phyloP scores from a whole-genome alignment of 495 filamentous ascomycete species.

The Xylaria acuta region DNA sequence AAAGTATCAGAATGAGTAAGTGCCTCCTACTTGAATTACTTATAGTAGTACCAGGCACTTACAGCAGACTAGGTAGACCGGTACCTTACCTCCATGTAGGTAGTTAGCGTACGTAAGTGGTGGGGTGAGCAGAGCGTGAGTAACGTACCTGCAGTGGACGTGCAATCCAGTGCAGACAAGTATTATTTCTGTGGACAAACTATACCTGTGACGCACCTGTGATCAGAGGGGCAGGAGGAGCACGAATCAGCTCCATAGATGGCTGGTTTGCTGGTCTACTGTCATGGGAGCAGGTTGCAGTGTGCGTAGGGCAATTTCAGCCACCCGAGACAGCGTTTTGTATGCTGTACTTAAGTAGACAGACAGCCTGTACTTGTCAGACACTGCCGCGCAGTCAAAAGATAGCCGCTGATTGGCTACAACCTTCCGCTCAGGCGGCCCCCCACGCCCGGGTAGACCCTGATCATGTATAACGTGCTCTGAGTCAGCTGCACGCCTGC shows the following conservation, averaged over 20 bases:
- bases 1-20: not conserved
- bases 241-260: constrained; percentile 5
- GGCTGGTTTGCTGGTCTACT: not conserved
- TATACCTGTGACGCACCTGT: not conserved
- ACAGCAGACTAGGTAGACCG: not conserved
- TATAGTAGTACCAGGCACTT: not conserved
- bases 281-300: not conserved
- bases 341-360: too few species aligned
- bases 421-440: not conserved
- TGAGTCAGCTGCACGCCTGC: constrained; percentile 9
- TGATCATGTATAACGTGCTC: constrained; percentile 4
- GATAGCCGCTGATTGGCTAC: not conserved
- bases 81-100: not conserved
- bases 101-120: not conserved
- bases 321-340: not conserved
- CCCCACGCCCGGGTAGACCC: not conserved
- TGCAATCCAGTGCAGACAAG: not conserved
- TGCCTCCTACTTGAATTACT: too few species aligned
- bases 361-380: not conserved
- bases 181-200: not conserved
- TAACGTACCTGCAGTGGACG: constrained; percentile 14
- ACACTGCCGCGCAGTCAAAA: not conserved
- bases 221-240: constrained; percentile 2
- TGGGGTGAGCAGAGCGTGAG: not conserved
- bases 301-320: constrained; percentile 5